phyloP scores from a whole-genome alignment of 768 basidiomycete genomes.

The Leucosporidium yakuticum region DNA sequence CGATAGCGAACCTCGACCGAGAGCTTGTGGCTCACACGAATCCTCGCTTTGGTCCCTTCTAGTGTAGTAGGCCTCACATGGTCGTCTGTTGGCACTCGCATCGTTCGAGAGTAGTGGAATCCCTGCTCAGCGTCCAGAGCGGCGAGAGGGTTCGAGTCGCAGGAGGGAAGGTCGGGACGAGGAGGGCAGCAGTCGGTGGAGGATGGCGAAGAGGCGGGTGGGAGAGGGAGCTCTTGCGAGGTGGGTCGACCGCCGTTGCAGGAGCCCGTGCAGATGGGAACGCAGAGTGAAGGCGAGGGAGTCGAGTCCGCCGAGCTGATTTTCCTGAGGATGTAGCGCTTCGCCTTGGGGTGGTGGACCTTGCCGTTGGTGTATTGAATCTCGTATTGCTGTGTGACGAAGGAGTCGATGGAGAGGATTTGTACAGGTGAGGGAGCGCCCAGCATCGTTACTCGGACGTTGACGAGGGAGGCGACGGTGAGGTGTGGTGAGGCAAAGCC shows the following conservation, averaged over 20 bases:
- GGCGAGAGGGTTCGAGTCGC: slow-evolving; percentile 16
- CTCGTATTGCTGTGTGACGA: slow-evolving; percentile 10
- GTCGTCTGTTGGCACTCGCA: slow-evolving; percentile 27
- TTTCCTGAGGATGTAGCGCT: too few species aligned
- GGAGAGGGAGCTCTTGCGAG: not conserved
- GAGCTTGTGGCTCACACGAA: slow-evolving; percentile 17
- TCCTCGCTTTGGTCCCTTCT: slow-evolving; percentile 7
- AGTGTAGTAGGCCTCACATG: slow-evolving; percentile 24
- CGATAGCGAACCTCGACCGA: slow-evolving; percentile 20
- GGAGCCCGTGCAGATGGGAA: not conserved
- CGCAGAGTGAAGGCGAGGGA: slow-evolving; percentile 15
- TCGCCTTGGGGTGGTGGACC: too few species aligned
- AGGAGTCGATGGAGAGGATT: slow-evolving; percentile 18
- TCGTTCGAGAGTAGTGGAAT: slow-evolving; percentile 16
- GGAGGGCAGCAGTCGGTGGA: not conserved
- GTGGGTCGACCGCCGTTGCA: not conserved
- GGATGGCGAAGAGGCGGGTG: not conserved
- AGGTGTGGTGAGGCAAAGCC: slow-evolving; percentile 24
- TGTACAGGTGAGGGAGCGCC: slow-evolving; percentile 1
- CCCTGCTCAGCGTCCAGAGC: not conserved
- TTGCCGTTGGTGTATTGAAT: slow-evolving; percentile 5
- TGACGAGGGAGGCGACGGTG: slow-evolving; percentile 21
- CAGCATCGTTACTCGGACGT: slow-evolving; percentile 19
- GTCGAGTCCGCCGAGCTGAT: not conserved
- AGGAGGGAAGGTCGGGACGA: not conserved